Evolutionary conservation across 768 basidiomycete genomes (phyloP).

Genomic region (Leccinum variicolor): DNA sequence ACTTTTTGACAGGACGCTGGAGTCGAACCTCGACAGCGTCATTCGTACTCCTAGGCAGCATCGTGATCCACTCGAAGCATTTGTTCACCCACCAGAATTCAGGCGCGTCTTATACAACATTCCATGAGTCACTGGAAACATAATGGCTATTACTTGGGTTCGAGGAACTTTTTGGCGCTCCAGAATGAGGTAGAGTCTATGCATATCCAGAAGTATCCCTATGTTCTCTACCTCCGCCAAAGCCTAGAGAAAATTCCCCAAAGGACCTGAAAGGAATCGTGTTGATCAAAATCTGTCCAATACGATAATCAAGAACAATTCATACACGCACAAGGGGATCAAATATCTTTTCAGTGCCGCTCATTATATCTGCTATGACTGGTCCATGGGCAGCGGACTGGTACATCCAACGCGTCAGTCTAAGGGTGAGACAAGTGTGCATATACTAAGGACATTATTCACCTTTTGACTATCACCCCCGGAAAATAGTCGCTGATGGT

Average conservation of each 20-base stretch:
- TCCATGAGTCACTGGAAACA: slow-evolving; percentile 28
- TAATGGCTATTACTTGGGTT: slow-evolving; percentile 32
- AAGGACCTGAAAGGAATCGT: slow-evolving; percentile 45
- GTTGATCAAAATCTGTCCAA: slow-evolving; percentile 67
- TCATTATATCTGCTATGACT: slow-evolving; percentile 51
- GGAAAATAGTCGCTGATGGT: too few relatives aligned
- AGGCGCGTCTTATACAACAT: slow-evolving; percentile 50
- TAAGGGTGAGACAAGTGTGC: too few relatives aligned
- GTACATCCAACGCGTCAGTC: slow-evolving; percentile 63
- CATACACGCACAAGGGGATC: slow-evolving; percentile 67
- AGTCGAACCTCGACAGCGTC: slow-evolving; percentile 63
- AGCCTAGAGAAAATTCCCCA: too few relatives aligned
- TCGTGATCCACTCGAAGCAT: slow-evolving; percentile 52
- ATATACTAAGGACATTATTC: too few relatives aligned
- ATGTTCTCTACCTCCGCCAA: too few relatives aligned
- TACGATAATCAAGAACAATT: slow-evolving; percentile 49
- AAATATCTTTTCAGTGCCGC: slow-evolving; percentile 56
- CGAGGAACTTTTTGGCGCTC: too few relatives aligned
- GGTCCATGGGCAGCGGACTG: slow-evolving; percentile 79
- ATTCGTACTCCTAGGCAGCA: slow-evolving; percentile 60
- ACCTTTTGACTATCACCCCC: too few relatives aligned
- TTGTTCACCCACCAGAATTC: slow-evolving; percentile 66
- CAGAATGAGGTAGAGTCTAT: too few relatives aligned
- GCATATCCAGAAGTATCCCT: too few relatives aligned
- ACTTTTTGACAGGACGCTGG: slow-evolving; percentile 46